Evolutionary conservation across 768 basidiomycete species (phyloP).

Genomic region (Cystofilobasidium bisporidii): DNA sequence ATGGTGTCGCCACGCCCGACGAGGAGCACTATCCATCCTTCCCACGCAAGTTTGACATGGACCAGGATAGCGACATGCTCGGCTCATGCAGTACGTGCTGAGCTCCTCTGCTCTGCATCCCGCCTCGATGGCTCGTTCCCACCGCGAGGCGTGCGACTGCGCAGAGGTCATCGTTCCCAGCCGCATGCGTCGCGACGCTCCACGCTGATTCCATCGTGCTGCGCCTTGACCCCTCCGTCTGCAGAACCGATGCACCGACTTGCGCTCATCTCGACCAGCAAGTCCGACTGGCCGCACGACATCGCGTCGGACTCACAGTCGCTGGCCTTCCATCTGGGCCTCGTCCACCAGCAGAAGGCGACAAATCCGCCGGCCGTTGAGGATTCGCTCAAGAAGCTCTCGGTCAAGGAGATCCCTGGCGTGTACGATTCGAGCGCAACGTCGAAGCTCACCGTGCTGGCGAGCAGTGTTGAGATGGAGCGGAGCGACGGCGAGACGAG

Average conservation of each 20-base stretch:
- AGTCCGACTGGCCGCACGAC: slow-evolving; percentile 75
- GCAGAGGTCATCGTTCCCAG: background rate
- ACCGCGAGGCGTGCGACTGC: background rate
- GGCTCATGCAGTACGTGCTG: slow-evolving; percentile 59
- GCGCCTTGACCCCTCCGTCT: background rate
- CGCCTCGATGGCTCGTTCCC: slow-evolving; percentile 12
- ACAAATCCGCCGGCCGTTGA: slow-evolving; percentile 14
- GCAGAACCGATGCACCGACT: slow-evolving; percentile 38
- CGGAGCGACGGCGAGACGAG: slow-evolving; percentile 54
- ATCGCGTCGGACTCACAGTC: slow-evolving; percentile 56
- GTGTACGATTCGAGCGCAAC: slow-evolving; percentile 53
- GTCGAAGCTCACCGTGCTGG: slow-evolving; percentile 59
- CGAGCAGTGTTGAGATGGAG: slow-evolving; percentile 64
- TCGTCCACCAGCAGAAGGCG: slow-evolving; percentile 24
- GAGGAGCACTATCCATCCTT: slow-evolving; percentile 46
- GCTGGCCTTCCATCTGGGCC: slow-evolving; percentile 55
- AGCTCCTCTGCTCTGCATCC: background rate
- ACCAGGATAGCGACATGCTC: slow-evolving; percentile 71
- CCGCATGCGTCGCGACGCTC: background rate
- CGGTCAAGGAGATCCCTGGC: slow-evolving; percentile 43
- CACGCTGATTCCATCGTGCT: slow-evolving; percentile 16
- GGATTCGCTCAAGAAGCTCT: slow-evolving; percentile 22
- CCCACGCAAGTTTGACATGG: slow-evolving; percentile 61
- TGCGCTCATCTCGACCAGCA: slow-evolving; percentile 82
- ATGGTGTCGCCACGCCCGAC: background rate